Percentiles rank a stretch among this genome's conserved stretches.
These are phyloP conservation scores for Boletus pseudopeckii DNA, from an alignment of 768 basidiomycete species.

Conservation along the genomic window DNA sequence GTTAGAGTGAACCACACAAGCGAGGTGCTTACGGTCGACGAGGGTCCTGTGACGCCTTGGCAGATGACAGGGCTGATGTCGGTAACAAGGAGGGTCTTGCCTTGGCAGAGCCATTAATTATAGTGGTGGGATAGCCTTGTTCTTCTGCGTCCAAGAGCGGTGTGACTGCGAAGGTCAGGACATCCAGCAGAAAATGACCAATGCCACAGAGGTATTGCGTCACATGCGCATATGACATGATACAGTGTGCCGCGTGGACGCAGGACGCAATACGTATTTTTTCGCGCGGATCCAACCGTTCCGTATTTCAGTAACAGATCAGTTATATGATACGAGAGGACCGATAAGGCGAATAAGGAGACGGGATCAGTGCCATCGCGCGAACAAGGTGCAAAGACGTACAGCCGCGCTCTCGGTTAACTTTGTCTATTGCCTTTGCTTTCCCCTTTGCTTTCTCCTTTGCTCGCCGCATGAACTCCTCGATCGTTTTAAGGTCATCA, in stretches of 20 bases:
- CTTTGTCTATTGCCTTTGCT: conserved; percentile 63
- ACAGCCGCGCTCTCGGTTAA: conserved; percentile 76
- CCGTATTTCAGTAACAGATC: conserved; percentile 3
- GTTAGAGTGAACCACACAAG: conserved; percentile 15
- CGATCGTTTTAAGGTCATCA: conserved; percentile 69
- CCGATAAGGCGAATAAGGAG: conserved; percentile 17
- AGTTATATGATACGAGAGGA: background rate
- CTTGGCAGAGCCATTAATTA: conserved; percentile 39
- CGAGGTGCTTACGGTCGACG: conserved; percentile 50
- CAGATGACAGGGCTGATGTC: conserved; percentile 44
- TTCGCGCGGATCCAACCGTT: conserved; percentile 11
- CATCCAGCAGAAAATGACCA: background rate
- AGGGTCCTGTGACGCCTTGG: conserved; percentile 58
- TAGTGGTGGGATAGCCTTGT: conserved; percentile 28
- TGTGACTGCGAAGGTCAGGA: conserved; percentile 33
- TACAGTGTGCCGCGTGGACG: background rate
- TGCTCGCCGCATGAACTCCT: conserved; percentile 72
- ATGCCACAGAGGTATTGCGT: conserved; percentile 17
- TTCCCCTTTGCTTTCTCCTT: conserved; percentile 76
- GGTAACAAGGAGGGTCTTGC: conserved; percentile 48
- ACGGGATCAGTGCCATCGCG: conserved; percentile 9
- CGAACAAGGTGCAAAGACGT: conserved; percentile 38
- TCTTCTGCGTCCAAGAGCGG: conserved; percentile 55
- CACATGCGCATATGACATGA: background rate
- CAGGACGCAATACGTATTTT: background rate